These are phyloP conservation scores for Jacaranda mimosifolia DNA, from an alignment of 257 asterid species.

Conservation along the genomic window DNA sequence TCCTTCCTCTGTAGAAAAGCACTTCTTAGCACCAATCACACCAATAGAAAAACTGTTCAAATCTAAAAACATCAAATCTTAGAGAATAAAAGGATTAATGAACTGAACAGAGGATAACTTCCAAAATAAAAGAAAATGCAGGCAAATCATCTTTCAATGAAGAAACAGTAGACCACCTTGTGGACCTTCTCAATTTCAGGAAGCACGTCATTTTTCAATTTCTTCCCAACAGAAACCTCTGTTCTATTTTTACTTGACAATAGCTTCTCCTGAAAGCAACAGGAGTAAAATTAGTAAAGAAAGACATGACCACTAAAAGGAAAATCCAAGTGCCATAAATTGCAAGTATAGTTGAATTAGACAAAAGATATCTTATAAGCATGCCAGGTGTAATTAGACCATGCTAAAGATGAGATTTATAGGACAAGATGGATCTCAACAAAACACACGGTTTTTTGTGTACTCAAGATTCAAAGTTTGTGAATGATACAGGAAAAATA, in stretches of 20 bases:
- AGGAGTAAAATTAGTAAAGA: constrained; percentile 22
- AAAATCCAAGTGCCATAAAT: neutral
- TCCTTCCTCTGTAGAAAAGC: constrained; percentile 77
- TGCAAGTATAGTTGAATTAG: too few species aligned
- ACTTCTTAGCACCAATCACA: constrained; percentile 36
- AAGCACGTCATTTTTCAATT: constrained; percentile 85
- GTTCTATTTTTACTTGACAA: constrained; percentile 85
- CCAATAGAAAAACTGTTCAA: constrained; percentile 17
- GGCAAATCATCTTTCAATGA: constrained; percentile 28
- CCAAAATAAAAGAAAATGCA: constrained; percentile 26
- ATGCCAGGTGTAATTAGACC: too few species aligned
- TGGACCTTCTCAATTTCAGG: constrained; percentile 94
- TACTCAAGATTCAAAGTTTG: too few species aligned
- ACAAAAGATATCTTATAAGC: too few species aligned
- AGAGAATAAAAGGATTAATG: constrained; percentile 3
- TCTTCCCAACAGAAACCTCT: constrained; percentile 91
- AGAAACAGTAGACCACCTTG: constrained; percentile 64
- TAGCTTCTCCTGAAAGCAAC: constrained; percentile 81
- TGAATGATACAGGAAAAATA: too few species aligned
- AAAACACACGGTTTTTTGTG: too few species aligned
- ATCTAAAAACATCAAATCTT: neutral
- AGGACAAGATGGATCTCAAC: too few species aligned
- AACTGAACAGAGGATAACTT: constrained; percentile 14
- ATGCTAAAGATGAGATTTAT: too few species aligned
- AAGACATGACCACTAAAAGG: neutral